A percentile compares a stretch with the other conserved stretches of the same genome.
Conservation (phyloP, 2,329 filamentous ascomycete species). For the Aspergillus sp. region DNA sequence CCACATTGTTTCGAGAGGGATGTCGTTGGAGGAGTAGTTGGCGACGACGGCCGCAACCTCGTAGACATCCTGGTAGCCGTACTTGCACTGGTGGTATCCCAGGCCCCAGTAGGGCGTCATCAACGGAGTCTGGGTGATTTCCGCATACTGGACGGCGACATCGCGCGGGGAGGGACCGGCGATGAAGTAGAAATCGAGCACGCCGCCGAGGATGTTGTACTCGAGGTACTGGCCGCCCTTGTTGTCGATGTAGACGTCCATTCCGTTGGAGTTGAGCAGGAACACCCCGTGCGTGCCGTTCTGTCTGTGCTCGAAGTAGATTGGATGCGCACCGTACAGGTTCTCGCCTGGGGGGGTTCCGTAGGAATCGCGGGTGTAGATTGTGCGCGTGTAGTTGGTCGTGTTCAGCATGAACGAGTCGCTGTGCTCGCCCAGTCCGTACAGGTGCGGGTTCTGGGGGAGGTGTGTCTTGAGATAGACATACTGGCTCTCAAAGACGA, state of each 20-base stretch:
- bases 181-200: conserved; percentile 71
- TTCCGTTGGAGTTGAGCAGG: conserved; percentile 70
- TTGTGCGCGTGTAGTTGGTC: conserved; percentile 66
- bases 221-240: conserved; percentile 67
- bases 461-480: conserved; percentile 69
- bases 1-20: conserved; percentile 49
- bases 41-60: conserved; percentile 44
- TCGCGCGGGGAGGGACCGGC: conserved; percentile 59
- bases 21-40: conserved; percentile 43
- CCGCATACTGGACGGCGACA: conserved; percentile 60
- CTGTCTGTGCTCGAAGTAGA: conserved; percentile 70
- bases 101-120: conserved; percentile 67
- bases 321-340: conserved; percentile 70
- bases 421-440: conserved; percentile 76
- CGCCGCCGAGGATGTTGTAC: conserved; percentile 75
- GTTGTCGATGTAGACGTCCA: conserved; percentile 74
- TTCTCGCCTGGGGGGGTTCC: conserved; percentile 61
- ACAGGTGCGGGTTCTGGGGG: conserved; percentile 68
- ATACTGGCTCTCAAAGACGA: conserved; percentile 79
- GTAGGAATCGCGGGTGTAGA: conserved; percentile 70
- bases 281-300: conserved; percentile 64
- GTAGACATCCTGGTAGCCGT: conserved; percentile 57
- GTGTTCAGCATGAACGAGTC: conserved; percentile 69
- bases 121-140: conserved; percentile 56
- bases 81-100: conserved; percentile 63